Evolutionary conservation across 768 basidiomycete genomes (phyloP).

Genomic region (Gloeophyllum trabeum): DNA sequence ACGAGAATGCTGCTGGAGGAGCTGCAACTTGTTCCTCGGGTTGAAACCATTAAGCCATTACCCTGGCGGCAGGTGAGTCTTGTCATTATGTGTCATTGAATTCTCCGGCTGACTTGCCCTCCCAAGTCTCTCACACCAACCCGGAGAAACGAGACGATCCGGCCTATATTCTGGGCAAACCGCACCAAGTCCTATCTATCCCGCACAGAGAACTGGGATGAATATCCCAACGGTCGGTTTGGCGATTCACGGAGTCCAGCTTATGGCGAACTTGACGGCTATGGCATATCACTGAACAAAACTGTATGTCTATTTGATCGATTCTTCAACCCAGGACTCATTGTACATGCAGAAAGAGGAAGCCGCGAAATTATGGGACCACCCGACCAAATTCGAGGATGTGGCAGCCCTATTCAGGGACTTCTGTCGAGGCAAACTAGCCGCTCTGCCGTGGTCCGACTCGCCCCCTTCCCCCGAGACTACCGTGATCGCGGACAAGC

Average conservation of each 20-base stretch:
- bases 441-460: constrained; percentile 92
- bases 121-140: constrained; percentile 81
- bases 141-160: constrained; percentile 83
- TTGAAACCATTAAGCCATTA: constrained; percentile 88
- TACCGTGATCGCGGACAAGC: constrained; percentile 59
- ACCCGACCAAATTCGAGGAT: constrained; percentile 56
- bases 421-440: constrained; percentile 69
- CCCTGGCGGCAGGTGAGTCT: constrained; percentile 91
- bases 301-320: constrained; percentile 35
- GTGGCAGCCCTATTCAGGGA: constrained; percentile 65
- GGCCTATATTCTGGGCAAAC: constrained; percentile 99
- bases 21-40: constrained; percentile 73
- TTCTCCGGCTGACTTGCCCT: constrained; percentile 2
- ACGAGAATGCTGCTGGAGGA: constrained; percentile 94
- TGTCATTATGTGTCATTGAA: neutral
- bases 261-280: constrained; percentile 96
- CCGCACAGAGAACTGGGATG: constrained; percentile 98
- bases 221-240: constrained; percentile 98
- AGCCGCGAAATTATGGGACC: constrained; percentile 81
- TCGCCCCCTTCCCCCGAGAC: constrained; percentile 81
- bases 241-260: constrained; percentile 97
- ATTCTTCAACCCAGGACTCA: neutral
- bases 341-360: constrained; percentile 57
- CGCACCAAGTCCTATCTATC: constrained; percentile 90
- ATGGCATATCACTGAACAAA: constrained; percentile 88